Evolutionary conservation across 2,329 filamentous ascomycete genomes (phyloP).

Genomic region (Hypoxylon sp.): DNA sequence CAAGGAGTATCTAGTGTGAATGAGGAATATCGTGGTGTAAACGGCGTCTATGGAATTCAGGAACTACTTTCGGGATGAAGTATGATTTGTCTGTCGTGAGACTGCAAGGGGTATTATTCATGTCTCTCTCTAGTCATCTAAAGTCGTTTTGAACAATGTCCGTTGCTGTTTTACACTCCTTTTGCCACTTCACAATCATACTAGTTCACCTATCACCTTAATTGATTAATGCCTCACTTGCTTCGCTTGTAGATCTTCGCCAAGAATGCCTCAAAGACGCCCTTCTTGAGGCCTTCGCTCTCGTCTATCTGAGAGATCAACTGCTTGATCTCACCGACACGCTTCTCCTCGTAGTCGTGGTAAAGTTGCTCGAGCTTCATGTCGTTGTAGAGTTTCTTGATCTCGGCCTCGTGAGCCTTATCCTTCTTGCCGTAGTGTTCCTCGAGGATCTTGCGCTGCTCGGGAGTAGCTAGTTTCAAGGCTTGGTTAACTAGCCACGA

Average conservation of each 20-base stretch:
- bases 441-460: constrained; percentile 89
- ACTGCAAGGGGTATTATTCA: constrained; percentile 32
- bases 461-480: constrained; percentile 80
- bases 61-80: neutral
- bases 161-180: constrained; percentile 8
- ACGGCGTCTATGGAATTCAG: neutral
- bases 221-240: constrained; percentile 71
- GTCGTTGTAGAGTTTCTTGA: constrained; percentile 92
- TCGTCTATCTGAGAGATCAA: constrained; percentile 88
- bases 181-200: constrained; percentile 1
- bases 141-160: constrained; percentile 23
- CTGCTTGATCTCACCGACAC: constrained; percentile 79
- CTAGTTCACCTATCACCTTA: neutral
- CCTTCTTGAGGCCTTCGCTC: constrained; percentile 88
- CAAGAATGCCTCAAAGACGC: constrained; percentile 89
- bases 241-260: constrained; percentile 98
- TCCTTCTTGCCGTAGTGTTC: constrained; percentile 96
- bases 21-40: neutral
- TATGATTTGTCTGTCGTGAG: constrained; percentile 8
- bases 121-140: constrained; percentile 24
- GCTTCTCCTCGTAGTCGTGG: constrained; percentile 89
- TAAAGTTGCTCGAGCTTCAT: constrained; percentile 87
- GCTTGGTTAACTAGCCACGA: constrained; percentile 98
- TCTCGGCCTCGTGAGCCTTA: constrained; percentile 80
- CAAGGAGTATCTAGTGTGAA: constrained; percentile 3